Evolutionary conservation across 192 early-diverging fungal species (phyloP), one percentile per base, ranked within the genome.

Genomic region (Backusella liffmaniae): DNA sequence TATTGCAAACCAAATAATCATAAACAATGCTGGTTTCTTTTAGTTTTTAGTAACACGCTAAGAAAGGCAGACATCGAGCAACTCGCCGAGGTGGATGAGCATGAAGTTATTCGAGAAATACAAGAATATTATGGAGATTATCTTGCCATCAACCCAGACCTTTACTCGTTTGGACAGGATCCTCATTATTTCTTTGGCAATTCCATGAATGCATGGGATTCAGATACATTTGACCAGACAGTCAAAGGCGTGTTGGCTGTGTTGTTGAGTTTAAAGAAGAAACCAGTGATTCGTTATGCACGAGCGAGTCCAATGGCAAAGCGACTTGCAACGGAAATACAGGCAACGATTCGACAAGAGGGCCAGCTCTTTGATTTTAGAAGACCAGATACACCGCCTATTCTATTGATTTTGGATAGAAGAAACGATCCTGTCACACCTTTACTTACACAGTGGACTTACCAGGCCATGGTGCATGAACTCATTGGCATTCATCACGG

Each of bases 381-480:
- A 6, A 84, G 84, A 70, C 85, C 94, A 41, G 95, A 91, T 78
- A 92, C 94, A 21, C 91, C 96, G 1, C 97, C 96, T 5, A 90
- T 97, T 66, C 85, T 99, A 4, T 79, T 98, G 30, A 88, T 99
- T 56, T 77, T 99, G 65, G 98, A 99, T 82, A 92, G 98, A 36
- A 88, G 95, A 35, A 96, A 96, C 79, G 98, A 99, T 75, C 96
- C 98, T 1, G 92, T 98, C 3, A 98, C 96, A 0, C 97, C 98
- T 12, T 83, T 99, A 16, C 87, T 99, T 13, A 91, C 90, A 12
- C 98, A 98, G 78, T 99, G 98, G 98, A 99, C 96, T 5, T 99
- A 99, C 77, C 97, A 99, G 76, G 97, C 98, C 4, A 96, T 99
- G 94, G 93, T 98, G 8, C 95, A 99, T 81, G 98, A 98, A 74